A percentile compares a stretch with the other conserved stretches of the same genome.
phyloP scores from a whole-genome alignment of 371 early-diverging fungal species.

The Mucor lusitanicus region DNA sequence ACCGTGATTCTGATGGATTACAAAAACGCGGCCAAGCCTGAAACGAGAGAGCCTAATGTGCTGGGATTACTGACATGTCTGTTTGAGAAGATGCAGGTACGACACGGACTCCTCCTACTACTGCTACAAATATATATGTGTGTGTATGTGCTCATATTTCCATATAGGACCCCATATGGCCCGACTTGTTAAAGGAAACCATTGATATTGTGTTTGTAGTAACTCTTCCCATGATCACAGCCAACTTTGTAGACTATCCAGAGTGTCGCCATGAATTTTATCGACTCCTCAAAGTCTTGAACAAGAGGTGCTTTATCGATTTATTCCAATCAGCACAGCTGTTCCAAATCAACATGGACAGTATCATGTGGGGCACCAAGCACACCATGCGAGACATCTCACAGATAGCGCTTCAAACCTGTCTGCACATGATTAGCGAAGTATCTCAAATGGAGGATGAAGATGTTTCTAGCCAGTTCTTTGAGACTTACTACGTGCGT shows the following conservation, averaged over 20 bases:
- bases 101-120: background rate
- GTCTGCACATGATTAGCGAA: constrained; percentile 76
- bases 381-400: constrained; percentile 93
- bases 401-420: constrained; percentile 81
- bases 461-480: constrained; percentile 79
- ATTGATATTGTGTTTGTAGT: constrained; percentile 83
- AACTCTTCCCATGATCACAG: constrained; percentile 91
- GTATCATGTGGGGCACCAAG: constrained; percentile 95
- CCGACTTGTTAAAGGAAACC: constrained; percentile 49
- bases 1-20: constrained; percentile 85
- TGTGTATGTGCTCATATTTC: background rate
- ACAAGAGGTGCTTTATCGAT: constrained; percentile 80
- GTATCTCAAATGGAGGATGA: constrained; percentile 64
- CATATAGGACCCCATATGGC: constrained; percentile 13
- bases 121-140: too few relatives aligned
- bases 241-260: constrained; percentile 92
- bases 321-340: constrained; percentile 64
- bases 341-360: constrained; percentile 81
- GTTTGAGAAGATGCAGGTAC: constrained; percentile 68
- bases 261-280: constrained; percentile 92
- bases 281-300: constrained; percentile 78
- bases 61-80: constrained; percentile 80
- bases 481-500: constrained; percentile 79
- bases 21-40: constrained; percentile 66
- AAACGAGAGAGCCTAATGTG: constrained; percentile 83